These are phyloP conservation scores for Dichotomopilus funicola DNA, from an alignment of 2,329 filamentous ascomycete genomes.

Conservation along the genomic window DNA sequence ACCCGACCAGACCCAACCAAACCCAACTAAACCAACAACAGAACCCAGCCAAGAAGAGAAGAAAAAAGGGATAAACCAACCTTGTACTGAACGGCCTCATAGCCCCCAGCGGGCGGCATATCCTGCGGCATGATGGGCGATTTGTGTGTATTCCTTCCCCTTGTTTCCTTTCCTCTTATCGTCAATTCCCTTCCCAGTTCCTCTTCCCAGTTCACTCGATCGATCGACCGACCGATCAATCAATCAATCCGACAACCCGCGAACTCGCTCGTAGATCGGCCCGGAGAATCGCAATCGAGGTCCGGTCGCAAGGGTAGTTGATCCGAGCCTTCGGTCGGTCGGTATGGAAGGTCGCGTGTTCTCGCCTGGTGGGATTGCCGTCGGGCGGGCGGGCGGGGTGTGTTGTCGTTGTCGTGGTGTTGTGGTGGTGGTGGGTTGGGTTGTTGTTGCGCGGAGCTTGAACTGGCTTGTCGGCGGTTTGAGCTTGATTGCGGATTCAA, in stretches of 20 bases:
- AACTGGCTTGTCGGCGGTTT: background rate
- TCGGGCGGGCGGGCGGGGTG: background rate
- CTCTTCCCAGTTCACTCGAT: background rate
- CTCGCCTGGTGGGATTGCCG: too few species aligned
- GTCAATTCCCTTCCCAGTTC: background rate
- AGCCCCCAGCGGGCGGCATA: slow-evolving; percentile 92
- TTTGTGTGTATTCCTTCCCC: background rate
- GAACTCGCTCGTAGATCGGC: too few species aligned
- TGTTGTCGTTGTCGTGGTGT: background rate
- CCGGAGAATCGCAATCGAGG: too few species aligned
- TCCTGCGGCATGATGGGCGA: slow-evolving; percentile 80
- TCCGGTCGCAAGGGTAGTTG: too few species aligned
- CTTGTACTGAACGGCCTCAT: slow-evolving; percentile 96
- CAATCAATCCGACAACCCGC: too few species aligned
- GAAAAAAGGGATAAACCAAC: slow-evolving; percentile 38
- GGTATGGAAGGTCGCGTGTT: too few species aligned
- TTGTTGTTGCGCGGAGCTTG: background rate
- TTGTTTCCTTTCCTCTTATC: background rate
- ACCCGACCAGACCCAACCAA: background rate
- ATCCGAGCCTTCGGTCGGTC: too few species aligned
- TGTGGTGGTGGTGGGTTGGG: background rate
- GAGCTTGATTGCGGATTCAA: background rate
- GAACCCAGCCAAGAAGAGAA: background rate
- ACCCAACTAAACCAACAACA: background rate
- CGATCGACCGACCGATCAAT: background rate